Conservation (phyloP, 116 monocot genomes). For the Zostera marina region DNA sequence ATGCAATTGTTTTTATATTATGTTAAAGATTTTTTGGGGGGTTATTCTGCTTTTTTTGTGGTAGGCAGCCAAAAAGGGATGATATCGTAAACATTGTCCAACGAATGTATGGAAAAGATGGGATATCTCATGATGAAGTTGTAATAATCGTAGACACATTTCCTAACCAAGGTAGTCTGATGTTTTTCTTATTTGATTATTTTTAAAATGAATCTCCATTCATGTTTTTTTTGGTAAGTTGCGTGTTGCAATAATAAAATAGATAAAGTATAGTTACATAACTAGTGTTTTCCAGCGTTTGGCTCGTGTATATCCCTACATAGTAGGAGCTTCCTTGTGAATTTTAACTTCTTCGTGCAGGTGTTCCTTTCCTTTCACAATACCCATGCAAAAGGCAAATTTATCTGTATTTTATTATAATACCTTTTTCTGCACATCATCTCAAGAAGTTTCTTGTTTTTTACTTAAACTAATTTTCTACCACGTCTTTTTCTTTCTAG, state of each 20-base stretch:
- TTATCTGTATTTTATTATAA: background rate
- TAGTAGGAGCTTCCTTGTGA: too few relatives aligned
- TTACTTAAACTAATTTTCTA: background rate
- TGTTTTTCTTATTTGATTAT: background rate
- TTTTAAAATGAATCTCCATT: background rate
- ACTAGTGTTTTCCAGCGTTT: too few relatives aligned
- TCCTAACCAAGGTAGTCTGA: conserved; percentile 72
- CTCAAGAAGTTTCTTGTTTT: background rate
- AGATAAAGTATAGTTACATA: too few relatives aligned
- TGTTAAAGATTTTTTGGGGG: background rate
- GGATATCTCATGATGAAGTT: conserved; percentile 47
- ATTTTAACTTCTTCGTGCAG: too few relatives aligned
- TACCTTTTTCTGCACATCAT: too few relatives aligned
- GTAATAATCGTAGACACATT: conserved; percentile 49
- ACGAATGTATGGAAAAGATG: conserved; percentile 80
- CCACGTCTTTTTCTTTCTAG: background rate
- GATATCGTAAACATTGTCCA: conserved; percentile 81
- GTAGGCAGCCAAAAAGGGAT: conserved; percentile 64
- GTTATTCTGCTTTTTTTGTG: background rate
- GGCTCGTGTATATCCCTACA: too few relatives aligned
- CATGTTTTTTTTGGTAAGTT: background rate
- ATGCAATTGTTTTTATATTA: background rate
- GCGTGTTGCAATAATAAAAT: too few relatives aligned
- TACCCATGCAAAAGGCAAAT: too few relatives aligned
- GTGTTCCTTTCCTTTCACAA: too few relatives aligned